Conservation (phyloP, 371 early-diverging fungal species). For the Mucor circinelloides region DNA sequence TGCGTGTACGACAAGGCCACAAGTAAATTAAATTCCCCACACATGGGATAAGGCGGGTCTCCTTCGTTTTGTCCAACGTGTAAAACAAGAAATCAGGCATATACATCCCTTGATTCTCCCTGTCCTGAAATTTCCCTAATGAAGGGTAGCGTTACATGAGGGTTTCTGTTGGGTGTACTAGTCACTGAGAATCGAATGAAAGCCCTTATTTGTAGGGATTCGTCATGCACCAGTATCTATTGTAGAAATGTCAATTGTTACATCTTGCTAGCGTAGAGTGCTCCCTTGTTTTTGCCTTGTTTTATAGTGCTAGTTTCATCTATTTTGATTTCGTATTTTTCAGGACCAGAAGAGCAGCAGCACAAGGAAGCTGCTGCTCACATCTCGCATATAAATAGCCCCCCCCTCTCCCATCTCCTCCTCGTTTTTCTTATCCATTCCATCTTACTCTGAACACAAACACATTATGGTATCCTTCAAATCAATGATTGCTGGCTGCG, state of each 20-base stretch:
- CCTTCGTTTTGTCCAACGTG: not conserved
- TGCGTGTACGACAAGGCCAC: not conserved
- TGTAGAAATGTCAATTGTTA: not conserved
- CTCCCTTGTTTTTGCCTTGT: not conserved
- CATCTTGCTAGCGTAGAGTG: not conserved
- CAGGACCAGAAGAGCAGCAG: not conserved
- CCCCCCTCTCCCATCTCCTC: not conserved
- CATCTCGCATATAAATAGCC: not conserved
- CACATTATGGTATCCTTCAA: constrained; percentile 7
- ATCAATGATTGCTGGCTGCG: not conserved
- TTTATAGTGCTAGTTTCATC: not conserved
- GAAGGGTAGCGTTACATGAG: not conserved
- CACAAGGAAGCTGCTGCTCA: too few species aligned
- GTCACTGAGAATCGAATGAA: too few species aligned
- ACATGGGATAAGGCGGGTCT: not conserved
- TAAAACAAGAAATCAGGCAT: not conserved
- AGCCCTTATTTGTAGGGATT: not conserved
- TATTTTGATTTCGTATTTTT: not conserved
- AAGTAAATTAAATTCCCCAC: not conserved
- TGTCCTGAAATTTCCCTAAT: not conserved
- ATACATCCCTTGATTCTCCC: not conserved
- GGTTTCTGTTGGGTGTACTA: not conserved
- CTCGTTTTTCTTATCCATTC: too few species aligned
- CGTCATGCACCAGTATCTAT: not conserved
- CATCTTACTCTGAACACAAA: too few species aligned